Percentiles rank a stretch among this genome's conserved stretches.
phyloP scores from a whole-genome alignment of 768 basidiomycete genomes.

The Collybia mongolica region DNA sequence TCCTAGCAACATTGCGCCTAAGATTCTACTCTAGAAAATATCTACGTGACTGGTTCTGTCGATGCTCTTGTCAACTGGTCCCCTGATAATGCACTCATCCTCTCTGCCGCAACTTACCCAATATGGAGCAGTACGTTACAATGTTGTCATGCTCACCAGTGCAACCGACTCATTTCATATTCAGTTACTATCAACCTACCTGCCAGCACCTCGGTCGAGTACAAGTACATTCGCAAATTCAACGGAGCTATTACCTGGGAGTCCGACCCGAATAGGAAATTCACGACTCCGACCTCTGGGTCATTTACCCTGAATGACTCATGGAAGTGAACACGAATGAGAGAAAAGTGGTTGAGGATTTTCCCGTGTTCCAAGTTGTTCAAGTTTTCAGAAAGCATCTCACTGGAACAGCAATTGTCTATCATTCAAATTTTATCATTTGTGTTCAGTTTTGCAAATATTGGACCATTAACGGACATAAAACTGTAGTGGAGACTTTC shows the following conservation, averaged over 20 bases:
- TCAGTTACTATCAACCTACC: conserved; percentile 64
- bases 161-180: background rate
- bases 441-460: no score
- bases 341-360: background rate
- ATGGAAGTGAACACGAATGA: conserved; percentile 32
- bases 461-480: no score
- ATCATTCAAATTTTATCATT: no score
- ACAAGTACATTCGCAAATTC: conserved; percentile 68
- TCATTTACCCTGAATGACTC: conserved; percentile 33
- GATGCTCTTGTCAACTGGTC: conserved; percentile 61
- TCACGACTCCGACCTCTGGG: conserved; percentile 49
- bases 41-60: conserved; percentile 64
- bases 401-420: no score
- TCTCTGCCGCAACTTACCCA: conserved; percentile 59
- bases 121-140: conserved; percentile 61
- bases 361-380: background rate
- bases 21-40: conserved; percentile 48
- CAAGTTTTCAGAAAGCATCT: no score
- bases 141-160: conserved; percentile 1
- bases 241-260: conserved; percentile 68
- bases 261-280: conserved; percentile 55
- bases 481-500: no score
- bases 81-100: conserved; percentile 49
- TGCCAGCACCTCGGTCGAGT: conserved; percentile 51
- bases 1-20: background rate